Percentiles rank a stretch among this genome's conserved stretches.
Evolutionary conservation across 768 basidiomycete genomes (phyloP).

Genomic region (Terana coerulea): DNA sequence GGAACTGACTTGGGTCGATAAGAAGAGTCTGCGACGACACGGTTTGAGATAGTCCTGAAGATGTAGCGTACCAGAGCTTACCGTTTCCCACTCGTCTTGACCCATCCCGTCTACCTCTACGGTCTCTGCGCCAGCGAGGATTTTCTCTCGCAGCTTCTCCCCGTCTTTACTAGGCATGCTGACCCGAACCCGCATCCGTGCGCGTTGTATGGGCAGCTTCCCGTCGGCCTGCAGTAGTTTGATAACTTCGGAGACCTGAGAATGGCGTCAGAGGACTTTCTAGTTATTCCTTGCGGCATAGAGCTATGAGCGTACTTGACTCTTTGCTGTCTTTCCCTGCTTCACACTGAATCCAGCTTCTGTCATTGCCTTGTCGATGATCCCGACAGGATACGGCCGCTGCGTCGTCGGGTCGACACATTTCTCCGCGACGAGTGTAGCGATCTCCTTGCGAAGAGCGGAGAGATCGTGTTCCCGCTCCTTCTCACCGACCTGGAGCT

Average conservation of each 20-base stretch:
- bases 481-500: constrained; percentile 95
- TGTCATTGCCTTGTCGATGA: constrained; percentile 97
- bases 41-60: background rate
- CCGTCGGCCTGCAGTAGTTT: constrained; percentile 77
- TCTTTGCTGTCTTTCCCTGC: constrained; percentile 87
- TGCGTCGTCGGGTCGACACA: constrained; percentile 92
- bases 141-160: constrained; percentile 63
- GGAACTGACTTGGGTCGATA: constrained; percentile 92
- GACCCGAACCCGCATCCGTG: constrained; percentile 88
- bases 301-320: constrained; percentile 67
- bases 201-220: constrained; percentile 88
- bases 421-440: constrained; percentile 91
- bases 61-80: constrained; percentile 37
- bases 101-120: constrained; percentile 80
- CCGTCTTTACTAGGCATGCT: constrained; percentile 65
- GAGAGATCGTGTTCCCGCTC: constrained; percentile 90
- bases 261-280: background rate
- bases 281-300: too few relatives aligned
- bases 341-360: constrained; percentile 93
- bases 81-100: constrained; percentile 80
- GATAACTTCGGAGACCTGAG: constrained; percentile 89
- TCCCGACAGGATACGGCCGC: constrained; percentile 86
- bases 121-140: constrained; percentile 72
- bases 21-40: constrained; percentile 62
- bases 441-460: constrained; percentile 83